A percentile compares a stretch with the other conserved stretches of the same genome.
phyloP scores from a whole-genome alignment of 179 eudicot genomes.

The Pouteria campechiana region DNA sequence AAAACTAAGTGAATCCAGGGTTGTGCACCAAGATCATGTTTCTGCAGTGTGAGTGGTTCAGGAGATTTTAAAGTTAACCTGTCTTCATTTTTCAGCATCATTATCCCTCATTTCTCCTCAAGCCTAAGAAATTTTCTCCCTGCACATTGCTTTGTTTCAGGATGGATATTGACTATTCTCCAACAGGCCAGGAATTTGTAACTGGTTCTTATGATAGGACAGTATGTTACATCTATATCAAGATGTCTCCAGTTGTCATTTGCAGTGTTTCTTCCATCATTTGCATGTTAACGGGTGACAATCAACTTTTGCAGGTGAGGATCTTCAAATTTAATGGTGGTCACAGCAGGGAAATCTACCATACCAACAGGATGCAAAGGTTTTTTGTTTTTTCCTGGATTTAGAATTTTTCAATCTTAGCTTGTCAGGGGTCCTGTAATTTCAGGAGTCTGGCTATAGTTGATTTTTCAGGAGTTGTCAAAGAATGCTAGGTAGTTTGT shows the following conservation, averaged over 20 bases:
- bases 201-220: constrained; percentile 97
- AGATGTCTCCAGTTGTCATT: not conserved
- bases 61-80: not conserved
- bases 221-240: constrained; percentile 27
- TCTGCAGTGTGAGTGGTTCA: constrained; percentile 82
- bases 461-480: too few relatives aligned
- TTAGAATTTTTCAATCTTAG: too few relatives aligned
- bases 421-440: too few relatives aligned
- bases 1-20: constrained; percentile 70
- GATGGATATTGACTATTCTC: constrained; percentile 96
- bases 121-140: not conserved
- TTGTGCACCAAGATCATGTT: constrained; percentile 94
- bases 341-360: constrained; percentile 93
- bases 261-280: not conserved
- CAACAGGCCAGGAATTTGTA: constrained; percentile 96
- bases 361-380: constrained; percentile 99
- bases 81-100: not conserved
- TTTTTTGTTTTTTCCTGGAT: too few relatives aligned
- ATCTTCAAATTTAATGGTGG: constrained; percentile 87
- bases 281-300: not conserved
- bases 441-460: too few relatives aligned
- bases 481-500: too few relatives aligned
- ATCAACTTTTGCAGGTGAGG: constrained; percentile 47
- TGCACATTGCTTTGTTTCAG: constrained; percentile 19
- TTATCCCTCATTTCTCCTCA: not conserved